Percentiles rank a stretch among this genome's conserved stretches.
phyloP scores from a whole-genome alignment of 306 rosid species.

The Geum urbanum region DNA sequence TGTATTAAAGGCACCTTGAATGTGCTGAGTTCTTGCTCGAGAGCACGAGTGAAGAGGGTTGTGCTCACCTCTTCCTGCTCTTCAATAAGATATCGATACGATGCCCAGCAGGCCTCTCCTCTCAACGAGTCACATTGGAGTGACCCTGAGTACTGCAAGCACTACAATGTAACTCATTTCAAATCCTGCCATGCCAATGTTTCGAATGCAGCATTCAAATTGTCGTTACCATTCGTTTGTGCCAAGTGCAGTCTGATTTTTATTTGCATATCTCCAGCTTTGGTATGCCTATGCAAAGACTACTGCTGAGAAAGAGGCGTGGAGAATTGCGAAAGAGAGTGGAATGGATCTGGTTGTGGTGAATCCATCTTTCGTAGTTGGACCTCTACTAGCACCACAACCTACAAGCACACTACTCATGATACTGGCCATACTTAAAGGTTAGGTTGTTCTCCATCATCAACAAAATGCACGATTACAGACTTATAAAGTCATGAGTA shows the following conservation, averaged over 20 bases:
- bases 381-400: slow-evolving; percentile 73
- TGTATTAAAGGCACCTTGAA: slow-evolving; percentile 56
- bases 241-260: slow-evolving; percentile 8
- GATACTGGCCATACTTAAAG: slow-evolving; percentile 50
- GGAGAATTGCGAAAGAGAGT: slow-evolving; percentile 54
- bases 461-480: neutral
- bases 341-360: slow-evolving; percentile 73
- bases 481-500: neutral
- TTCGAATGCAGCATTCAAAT: neutral
- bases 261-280: slow-evolving; percentile 41
- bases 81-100: slow-evolving; percentile 63
- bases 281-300: slow-evolving; percentile 94
- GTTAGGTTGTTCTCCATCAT: slow-evolving; percentile 22
- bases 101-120: slow-evolving; percentile 46
- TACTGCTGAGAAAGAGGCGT: slow-evolving; percentile 66
- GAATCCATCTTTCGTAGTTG: slow-evolving; percentile 71
- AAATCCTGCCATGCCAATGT: neutral
- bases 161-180: slow-evolving; percentile 38
- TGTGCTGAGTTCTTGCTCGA: slow-evolving; percentile 63
- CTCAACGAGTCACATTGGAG: slow-evolving; percentile 83
- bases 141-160: slow-evolving; percentile 70
- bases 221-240: neutral
- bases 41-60: slow-evolving; percentile 56
- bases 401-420: slow-evolving; percentile 66
- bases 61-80: slow-evolving; percentile 87